Conservation (phyloP, 345 rosid genomes). For the Lumnitzera racemosa region DNA sequence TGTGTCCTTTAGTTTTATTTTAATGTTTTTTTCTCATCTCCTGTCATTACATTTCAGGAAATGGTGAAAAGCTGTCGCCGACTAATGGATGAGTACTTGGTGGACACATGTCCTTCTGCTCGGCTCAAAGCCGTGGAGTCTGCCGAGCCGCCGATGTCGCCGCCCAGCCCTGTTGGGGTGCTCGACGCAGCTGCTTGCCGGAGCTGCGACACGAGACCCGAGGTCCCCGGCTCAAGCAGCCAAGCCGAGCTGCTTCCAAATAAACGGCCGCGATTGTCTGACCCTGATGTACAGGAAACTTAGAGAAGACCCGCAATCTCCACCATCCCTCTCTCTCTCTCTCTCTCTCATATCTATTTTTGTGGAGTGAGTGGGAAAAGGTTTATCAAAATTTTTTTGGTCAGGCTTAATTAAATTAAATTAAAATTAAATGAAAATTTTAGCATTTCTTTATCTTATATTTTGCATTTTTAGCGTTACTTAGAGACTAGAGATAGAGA, state of each 20-base stretch:
- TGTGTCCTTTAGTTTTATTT: neutral
- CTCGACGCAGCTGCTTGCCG: constrained; percentile 55
- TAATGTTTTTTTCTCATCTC: neutral
- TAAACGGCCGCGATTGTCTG: constrained; percentile 14
- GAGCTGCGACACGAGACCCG: constrained; percentile 44
- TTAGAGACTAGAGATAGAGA: no score
- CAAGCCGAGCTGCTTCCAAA: constrained; percentile 21
- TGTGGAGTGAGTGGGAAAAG: no score
- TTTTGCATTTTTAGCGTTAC: no score
- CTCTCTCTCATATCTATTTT: neutral
- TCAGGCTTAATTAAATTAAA: no score
- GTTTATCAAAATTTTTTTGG: no score
- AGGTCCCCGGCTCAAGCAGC: constrained; percentile 24
- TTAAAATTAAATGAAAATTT: no score
- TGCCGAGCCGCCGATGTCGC: constrained; percentile 22
- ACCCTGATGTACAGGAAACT: constrained; percentile 37
- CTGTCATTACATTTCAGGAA: constrained; percentile 27
- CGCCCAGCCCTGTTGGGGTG: constrained; percentile 56
- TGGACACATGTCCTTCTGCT: constrained; percentile 50
- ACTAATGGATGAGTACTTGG: constrained; percentile 55
- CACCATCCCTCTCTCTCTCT: neutral
- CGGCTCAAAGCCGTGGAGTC: constrained; percentile 13
- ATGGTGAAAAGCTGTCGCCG: constrained; percentile 73
- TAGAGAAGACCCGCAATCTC: constrained; percentile 19
- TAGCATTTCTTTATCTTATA: no score